Conservation (phyloP, 164 flowering plant genomes). For the Berberis thunbergii region DNA sequence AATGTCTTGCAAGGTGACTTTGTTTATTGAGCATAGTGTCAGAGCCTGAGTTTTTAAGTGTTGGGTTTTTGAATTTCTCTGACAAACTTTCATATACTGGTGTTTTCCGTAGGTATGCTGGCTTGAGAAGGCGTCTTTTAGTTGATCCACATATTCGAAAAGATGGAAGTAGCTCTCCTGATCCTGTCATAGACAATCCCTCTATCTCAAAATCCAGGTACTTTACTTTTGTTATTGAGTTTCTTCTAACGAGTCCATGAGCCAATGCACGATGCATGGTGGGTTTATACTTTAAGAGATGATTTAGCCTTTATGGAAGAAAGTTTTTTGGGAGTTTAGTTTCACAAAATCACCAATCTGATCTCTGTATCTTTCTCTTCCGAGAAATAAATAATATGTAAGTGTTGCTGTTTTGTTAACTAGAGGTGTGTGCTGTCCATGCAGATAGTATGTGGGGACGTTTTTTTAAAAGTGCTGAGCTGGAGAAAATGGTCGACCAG, state of each 20-base stretch:
- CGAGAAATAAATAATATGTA: background rate
- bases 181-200: slow-evolving; percentile 75
- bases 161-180: slow-evolving; percentile 51
- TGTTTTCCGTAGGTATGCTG: slow-evolving; percentile 54
- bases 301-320: too few relatives aligned
- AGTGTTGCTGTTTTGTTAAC: background rate
- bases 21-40: background rate
- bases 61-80: background rate
- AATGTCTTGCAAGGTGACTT: too few relatives aligned
- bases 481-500: slow-evolving; percentile 87
- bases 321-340: too few relatives aligned
- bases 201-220: slow-evolving; percentile 92
- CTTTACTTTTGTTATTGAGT: background rate
- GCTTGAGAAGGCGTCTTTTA: slow-evolving; percentile 67
- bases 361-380: background rate
- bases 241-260: too few relatives aligned
- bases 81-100: background rate
- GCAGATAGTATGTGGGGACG: slow-evolving; percentile 97
- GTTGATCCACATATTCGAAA: slow-evolving; percentile 64
- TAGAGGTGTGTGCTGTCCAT: slow-evolving; percentile 5
- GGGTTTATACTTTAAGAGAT: too few relatives aligned
- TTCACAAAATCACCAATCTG: background rate
- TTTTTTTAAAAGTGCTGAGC: slow-evolving; percentile 83
- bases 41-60: background rate
- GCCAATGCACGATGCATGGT: too few relatives aligned